Conservation (phyloP, 1,284 basidiomycete genomes). For the Macrocystidia cucumis region DNA sequence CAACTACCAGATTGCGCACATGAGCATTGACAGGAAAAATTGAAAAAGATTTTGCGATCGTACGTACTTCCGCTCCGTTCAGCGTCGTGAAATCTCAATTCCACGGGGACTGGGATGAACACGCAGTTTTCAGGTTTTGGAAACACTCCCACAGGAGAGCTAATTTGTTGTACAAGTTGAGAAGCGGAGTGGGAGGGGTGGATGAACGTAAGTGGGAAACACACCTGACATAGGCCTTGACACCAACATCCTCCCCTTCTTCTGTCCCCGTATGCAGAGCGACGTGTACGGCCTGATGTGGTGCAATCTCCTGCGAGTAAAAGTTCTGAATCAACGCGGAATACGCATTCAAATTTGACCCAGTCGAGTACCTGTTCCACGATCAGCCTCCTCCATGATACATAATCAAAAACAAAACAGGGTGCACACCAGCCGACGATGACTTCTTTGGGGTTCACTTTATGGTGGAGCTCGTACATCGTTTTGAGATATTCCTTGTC, state of each 20-base stretch:
- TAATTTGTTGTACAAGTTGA: conserved; percentile 22
- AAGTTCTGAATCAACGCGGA: conserved; percentile 99
- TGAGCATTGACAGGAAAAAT: neutral
- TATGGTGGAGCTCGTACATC: conserved; percentile 88
- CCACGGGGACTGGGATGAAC: conserved; percentile 83
- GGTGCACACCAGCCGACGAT: conserved; percentile 82
- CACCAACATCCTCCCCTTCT: conserved; percentile 66
- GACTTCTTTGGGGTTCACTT: conserved; percentile 78
- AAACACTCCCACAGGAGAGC: conserved; percentile 78
- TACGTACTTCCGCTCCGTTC: conserved; percentile 81
- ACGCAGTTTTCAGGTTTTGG: conserved; percentile 90
- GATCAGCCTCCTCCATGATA: conserved; percentile 7
- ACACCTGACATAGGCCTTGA: conserved; percentile 85
- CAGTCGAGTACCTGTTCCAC: conserved; percentile 76
- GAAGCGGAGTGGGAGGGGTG: too few relatives aligned
- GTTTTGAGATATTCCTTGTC: conserved; percentile 95
- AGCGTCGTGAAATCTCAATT: conserved; percentile 73
- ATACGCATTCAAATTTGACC: conserved; percentile 88
- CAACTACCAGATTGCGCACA: conserved; percentile 45
- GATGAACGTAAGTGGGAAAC: conserved; percentile 16
- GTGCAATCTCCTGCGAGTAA: conserved; percentile 88
- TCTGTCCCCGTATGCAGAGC: conserved; percentile 85
- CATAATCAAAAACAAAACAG: conserved; percentile 1
- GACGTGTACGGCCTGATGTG: conserved; percentile 88
- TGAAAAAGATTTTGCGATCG: conserved; percentile 3